Percentiles rank a stretch among this genome's conserved stretches.
Evolutionary conservation across 2,329 filamentous ascomycete species (phyloP).

Genomic region (Onygena corvina): DNA sequence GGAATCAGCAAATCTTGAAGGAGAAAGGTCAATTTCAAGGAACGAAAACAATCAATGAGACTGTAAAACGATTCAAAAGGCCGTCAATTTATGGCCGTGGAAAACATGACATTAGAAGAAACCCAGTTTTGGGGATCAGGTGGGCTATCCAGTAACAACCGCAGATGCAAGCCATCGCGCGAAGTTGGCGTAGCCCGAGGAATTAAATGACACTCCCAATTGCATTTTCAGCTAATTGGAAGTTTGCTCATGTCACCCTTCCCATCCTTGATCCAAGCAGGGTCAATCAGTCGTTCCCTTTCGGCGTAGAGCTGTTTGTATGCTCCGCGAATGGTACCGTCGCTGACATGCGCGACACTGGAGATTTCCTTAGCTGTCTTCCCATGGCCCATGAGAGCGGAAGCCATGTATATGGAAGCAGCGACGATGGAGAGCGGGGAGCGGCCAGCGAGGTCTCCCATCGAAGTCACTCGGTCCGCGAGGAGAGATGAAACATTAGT

Average conservation of each 20-base stretch:
- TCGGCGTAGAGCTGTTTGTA: conserved; percentile 78
- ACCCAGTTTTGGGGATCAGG: not conserved
- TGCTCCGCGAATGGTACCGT: conserved; percentile 90
- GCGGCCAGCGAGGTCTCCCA: conserved; percentile 75
- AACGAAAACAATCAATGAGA: not conserved
- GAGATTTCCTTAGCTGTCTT: conserved; percentile 81
- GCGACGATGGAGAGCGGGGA: conserved; percentile 90
- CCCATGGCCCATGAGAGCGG: conserved; percentile 67
- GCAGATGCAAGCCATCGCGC: conserved; percentile 4
- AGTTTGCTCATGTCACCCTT: conserved; percentile 60
- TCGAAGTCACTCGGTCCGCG: conserved; percentile 62
- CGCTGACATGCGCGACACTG: conserved; percentile 73
- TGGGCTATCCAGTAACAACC: conserved; percentile 3
- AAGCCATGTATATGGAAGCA: conserved; percentile 93
- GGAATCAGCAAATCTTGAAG: no score
- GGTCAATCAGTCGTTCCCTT: conserved; percentile 60
- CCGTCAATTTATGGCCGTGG: not conserved
- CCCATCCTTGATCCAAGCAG: conserved; percentile 61
- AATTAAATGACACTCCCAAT: not conserved
- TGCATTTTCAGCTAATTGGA: conserved; percentile 38
- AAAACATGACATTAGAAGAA: not conserved
- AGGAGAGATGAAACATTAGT: conserved; percentile 70
- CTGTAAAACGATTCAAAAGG: not conserved
- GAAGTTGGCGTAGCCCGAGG: not conserved
- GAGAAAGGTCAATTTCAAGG: not conserved